Percentiles rank a stretch among this genome's conserved stretches.
Conservation (phyloP, 495 filamentous ascomycete genomes). For the Trichoderma virens region DNA sequence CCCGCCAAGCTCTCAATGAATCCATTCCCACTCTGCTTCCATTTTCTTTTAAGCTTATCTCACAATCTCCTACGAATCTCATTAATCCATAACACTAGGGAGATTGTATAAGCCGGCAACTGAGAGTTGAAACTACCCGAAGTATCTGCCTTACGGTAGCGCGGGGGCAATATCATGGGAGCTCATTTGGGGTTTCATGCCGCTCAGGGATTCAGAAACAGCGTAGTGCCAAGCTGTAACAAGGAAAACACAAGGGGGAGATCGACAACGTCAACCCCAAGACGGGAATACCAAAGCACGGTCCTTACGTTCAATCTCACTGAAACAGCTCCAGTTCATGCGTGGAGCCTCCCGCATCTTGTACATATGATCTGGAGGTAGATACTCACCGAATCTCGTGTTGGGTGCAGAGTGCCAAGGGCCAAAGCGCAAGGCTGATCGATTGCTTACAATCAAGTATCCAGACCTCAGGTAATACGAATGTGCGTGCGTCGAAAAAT, state of each 20-base stretch:
- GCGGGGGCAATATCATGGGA: neutral
- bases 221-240: neutral
- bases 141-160: neutral
- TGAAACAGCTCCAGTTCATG: conserved; percentile 1
- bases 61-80: conserved; percentile 1
- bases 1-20: neutral
- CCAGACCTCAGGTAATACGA: neutral
- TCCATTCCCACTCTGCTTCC: neutral
- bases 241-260: neutral
- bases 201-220: neutral
- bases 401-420: neutral
- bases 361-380: too few species aligned
- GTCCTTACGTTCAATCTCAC: neutral
- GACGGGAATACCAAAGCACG: neutral
- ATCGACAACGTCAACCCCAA: neutral
- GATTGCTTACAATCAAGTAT: neutral
- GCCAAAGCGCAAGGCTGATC: neutral
- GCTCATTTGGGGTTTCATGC: neutral
- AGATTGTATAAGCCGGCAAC: neutral
- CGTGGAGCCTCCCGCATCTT: neutral
- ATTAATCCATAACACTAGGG: neutral
- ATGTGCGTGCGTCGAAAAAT: neutral
- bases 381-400: neutral
- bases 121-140: neutral
- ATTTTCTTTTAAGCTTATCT: conserved; percentile 7